phyloP scores from a whole-genome alignment of 202 grass and related monocot species.

The Digitaria exilis region DNA sequence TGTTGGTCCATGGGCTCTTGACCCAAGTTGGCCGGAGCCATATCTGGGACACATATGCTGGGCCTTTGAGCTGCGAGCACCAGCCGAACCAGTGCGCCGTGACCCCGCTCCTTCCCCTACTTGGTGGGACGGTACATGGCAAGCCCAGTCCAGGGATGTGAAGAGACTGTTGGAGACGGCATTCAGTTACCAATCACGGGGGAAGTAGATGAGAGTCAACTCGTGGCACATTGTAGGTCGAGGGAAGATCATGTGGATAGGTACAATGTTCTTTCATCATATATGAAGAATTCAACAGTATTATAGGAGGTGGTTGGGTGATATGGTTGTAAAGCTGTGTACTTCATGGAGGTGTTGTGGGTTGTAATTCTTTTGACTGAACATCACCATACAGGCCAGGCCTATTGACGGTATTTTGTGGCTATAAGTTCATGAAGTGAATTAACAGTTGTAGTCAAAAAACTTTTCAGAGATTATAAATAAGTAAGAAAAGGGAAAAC shows the following conservation, averaged over 20 bases:
- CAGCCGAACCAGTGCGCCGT: conserved; percentile 73
- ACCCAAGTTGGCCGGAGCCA: conserved; percentile 88
- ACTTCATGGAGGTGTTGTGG: too few species aligned
- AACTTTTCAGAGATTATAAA: too few species aligned
- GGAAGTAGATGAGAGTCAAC: conserved; percentile 51
- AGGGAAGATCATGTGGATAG: conserved; percentile 75
- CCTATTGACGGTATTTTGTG: too few species aligned
- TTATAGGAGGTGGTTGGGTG: too few species aligned
- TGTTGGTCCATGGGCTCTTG: conserved; percentile 57
- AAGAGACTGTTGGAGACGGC: conserved; percentile 54
- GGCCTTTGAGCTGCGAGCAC: conserved; percentile 58
- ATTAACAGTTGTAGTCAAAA: too few species aligned
- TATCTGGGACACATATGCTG: conserved; percentile 80
- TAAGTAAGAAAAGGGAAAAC: too few species aligned
- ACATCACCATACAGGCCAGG: too few species aligned
- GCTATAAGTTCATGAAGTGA: too few species aligned
- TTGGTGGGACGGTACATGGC: conserved; percentile 86
- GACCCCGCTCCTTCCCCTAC: conserved; percentile 72
- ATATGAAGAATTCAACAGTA: neutral
- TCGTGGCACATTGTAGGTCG: conserved; percentile 49
- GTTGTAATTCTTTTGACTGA: too few species aligned
- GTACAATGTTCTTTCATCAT: conserved; percentile 43
- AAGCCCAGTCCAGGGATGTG: conserved; percentile 61
- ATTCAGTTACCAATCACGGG: conserved; percentile 48
- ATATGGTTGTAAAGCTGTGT: too few species aligned